Conservation (phyloP, 805 yeast genomes). For the Cyberlindnera veronae region DNA sequence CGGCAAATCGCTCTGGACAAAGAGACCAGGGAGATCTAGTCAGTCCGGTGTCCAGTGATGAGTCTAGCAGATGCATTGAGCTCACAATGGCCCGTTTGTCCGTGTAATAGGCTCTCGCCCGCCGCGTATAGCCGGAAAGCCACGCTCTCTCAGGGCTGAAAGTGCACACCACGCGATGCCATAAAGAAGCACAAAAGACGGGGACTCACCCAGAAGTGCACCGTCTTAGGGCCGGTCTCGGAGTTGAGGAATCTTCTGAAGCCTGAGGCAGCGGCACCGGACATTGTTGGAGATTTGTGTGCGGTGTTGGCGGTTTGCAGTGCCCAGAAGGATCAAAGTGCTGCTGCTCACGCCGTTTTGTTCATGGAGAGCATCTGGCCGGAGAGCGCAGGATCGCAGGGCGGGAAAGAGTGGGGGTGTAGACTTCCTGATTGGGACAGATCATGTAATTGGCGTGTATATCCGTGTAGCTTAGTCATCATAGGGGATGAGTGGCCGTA, state of each 20-base stretch:
- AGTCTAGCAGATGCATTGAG: too few species aligned
- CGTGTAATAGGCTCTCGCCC: too few species aligned
- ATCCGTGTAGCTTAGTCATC: not conserved
- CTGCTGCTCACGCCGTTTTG: not conserved
- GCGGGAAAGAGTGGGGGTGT: constrained; percentile 10
- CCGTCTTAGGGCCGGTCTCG: constrained; percentile 95
- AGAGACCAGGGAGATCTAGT: too few species aligned
- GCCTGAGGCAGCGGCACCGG: constrained; percentile 37
- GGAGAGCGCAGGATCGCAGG: not conserved
- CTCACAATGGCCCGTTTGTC: too few species aligned
- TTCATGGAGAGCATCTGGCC: not conserved
- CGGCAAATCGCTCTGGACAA: too few species aligned
- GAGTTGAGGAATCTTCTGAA: constrained; percentile 74
- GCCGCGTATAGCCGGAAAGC: not conserved
- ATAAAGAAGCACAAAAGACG: constrained; percentile 31
- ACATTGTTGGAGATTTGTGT: constrained; percentile 2
- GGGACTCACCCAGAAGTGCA: constrained; percentile 85
- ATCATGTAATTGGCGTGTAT: not conserved
- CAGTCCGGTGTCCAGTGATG: too few species aligned
- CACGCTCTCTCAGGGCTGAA: not conserved
- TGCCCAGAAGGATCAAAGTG: not conserved
- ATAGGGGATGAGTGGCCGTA: constrained; percentile 1
- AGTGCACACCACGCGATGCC: constrained; percentile 1
- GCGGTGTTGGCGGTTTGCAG: not conserved
- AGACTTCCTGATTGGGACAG: constrained; percentile 6